Base-by-base conservation (phyloP, 495 filamentous ascomycete species). In the Cercophora scortea region DNA sequence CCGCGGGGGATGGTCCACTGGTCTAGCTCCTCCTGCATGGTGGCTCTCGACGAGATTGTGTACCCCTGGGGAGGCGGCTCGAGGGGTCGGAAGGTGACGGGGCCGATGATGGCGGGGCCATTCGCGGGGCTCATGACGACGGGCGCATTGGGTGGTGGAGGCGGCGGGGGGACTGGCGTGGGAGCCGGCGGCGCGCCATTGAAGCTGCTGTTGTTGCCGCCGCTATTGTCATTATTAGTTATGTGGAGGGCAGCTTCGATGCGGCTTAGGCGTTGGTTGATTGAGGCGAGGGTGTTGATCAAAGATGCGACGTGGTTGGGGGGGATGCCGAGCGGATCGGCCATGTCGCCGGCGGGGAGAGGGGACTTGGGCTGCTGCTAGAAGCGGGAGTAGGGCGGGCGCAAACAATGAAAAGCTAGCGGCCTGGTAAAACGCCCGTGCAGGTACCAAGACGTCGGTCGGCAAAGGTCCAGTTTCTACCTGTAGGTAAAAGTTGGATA, bases 1-100 rank as follows among this genome's bases (percentile, higher is more conserved):
- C 66, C 66, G 13, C 66, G 62, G 12, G 66, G 66, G 15, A 69
- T 55, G 18, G 66, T 69, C 58, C 58, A 69, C 35, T 45, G 42
- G 57, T 69, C 66, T 5, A 69, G 66, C 52, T 66, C 63, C 10
- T 66, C 66, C 45, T 69, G 66, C 66, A 69, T 69, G 25, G 49
- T 52, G 18, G 53, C 57, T 15, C 66, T 61, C 19, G 64, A 69
- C 8, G 60, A 53, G 54, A 69, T 60, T 47, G 56, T 57, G 53
- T 52, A 63, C 53, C 64, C 64, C 39, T 61, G 49, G 3, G 66
- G 66, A 13, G 66, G 66, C 18, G 66, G 56, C 35, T 69, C 64
- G 51, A 69, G 64, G 40, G 66, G 54, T 5, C 51, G 56, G 47
- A 51, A 49, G 43, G 34, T 38, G 50, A 49, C 53, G 42, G 51